A percentile compares a stretch with the other conserved stretches of the same genome.
phyloP scores from a whole-genome alignment of 495 filamentous ascomycete species.

The Cercophora sp. region DNA sequence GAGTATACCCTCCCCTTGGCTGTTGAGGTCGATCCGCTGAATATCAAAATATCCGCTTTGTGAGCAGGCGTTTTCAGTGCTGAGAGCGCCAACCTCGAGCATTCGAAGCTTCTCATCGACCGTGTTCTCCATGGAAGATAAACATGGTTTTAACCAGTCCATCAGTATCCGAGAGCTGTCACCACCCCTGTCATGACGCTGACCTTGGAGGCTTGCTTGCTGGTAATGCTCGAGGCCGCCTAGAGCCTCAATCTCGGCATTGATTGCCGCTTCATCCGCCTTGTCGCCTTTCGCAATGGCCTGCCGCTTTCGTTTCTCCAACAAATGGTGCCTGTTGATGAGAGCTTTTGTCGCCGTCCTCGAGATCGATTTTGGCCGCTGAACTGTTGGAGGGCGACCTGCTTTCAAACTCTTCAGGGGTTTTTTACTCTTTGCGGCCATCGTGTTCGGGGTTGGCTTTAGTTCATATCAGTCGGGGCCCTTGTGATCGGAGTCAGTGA shows the following conservation, averaged over 20 bases:
- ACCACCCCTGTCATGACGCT: slow-evolving; percentile 77
- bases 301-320: slow-evolving; percentile 71
- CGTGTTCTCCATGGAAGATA: slow-evolving; percentile 24
- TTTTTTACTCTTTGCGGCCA: slow-evolving; percentile 31
- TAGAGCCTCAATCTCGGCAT: slow-evolving; percentile 49
- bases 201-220: slow-evolving; percentile 80
- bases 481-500: no score
- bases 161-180: slow-evolving; percentile 85
- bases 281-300: slow-evolving; percentile 63
- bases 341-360: slow-evolving; percentile 74
- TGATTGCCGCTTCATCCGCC: slow-evolving; percentile 49
- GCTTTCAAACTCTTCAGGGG: slow-evolving; percentile 55
- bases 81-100: slow-evolving; percentile 88
- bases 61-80: slow-evolving; percentile 78
- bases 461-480: background rate
- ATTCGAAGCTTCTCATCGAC: slow-evolving; percentile 46
- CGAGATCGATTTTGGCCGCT: slow-evolving; percentile 58
- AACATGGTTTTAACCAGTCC: slow-evolving; percentile 67
- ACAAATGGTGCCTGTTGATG: slow-evolving; percentile 78
- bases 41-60: slow-evolving; percentile 65
- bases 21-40: slow-evolving; percentile 85
- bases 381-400: slow-evolving; percentile 60
- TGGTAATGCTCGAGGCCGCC: slow-evolving; percentile 87
- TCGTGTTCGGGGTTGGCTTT: slow-evolving; percentile 12
- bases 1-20: slow-evolving; percentile 71